Base-by-base conservation (phyloP, 805 yeast species). In the Pichia phayaonensis region DNA sequence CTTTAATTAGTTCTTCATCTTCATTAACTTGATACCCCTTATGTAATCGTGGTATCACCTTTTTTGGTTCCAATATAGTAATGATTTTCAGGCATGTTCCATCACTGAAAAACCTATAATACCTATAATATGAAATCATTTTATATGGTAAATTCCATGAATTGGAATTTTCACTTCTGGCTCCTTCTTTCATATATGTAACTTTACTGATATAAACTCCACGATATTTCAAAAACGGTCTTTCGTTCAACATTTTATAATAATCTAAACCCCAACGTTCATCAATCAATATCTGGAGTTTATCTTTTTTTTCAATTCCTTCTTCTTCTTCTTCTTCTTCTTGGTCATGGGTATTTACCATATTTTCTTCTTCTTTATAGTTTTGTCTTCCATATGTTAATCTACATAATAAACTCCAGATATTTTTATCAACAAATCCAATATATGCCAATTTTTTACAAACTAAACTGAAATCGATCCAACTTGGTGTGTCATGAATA, bases 171-270 rank as follows among this genome's bases (percentile, higher is more conserved):
- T 80, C 86, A 10, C 80, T 76, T 47, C 82, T 75, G 2, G 86
- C 84, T 38, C 97, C 97, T 60, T 86, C 89, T 49, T 95, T 76
- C 57, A 85, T 78, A 66, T 90, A 90, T 54, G 86, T 86, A 47
- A 90, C 86, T 20, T 83, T 86, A 59, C 95, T 83, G 22, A 92
- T 86, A 59, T 92, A 92, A 20, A 89, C 75, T 1, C 99, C 99
- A 48, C 80, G 73, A 63, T 79, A 87, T 60, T 92, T 84, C 34
- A 90, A 59, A 59, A 83, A 84, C 0, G 97, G 97, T 40, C 96
- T 70, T 38, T 77, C 75, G 42, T 65, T 59, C 41, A 80, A 70
- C 87, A 85, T 80, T 21, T 59, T 55, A 54, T 75, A 66, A 76
- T 77, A 77, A 49, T 74, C 63, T 42, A 65, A 61, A 44, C 70